These are phyloP conservation scores for Clonostachys sp. DNA, from an alignment of 2,329 filamentous ascomycete genomes.

Conservation along the genomic window DNA sequence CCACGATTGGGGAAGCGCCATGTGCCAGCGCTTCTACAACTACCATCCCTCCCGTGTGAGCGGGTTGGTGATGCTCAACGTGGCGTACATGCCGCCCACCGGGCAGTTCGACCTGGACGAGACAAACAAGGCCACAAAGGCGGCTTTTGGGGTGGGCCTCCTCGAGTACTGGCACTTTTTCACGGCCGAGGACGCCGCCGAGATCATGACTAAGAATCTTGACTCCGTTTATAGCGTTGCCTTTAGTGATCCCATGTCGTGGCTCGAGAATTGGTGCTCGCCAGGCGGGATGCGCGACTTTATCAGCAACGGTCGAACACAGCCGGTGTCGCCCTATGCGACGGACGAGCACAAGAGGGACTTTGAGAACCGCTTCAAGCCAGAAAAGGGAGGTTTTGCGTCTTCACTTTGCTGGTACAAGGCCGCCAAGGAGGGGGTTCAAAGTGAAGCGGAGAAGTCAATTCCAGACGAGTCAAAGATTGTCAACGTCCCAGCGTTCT, in stretches of 20 bases:
- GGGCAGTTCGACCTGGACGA: conserved; percentile 26
- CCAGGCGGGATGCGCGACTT: conserved; percentile 23
- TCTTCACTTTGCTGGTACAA: conserved; percentile 19
- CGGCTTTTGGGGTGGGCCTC: conserved; percentile 25
- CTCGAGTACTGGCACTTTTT: conserved; percentile 42
- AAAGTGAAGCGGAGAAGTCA: conserved; percentile 11
- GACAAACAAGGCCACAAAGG: conserved; percentile 19
- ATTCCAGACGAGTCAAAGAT: conserved; percentile 8
- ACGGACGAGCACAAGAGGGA: conserved; percentile 11
- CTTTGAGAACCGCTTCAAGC: conserved; percentile 15
- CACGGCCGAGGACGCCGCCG: conserved; percentile 26
- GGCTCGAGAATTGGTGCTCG: conserved; percentile 26
- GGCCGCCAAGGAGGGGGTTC: conserved; percentile 7
- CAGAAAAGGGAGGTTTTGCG: conserved; percentile 13
- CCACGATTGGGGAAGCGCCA: conserved; percentile 42
- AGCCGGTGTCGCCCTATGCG: conserved; percentile 16
- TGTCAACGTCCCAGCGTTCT: conserved; percentile 16
- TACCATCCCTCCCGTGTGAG: conserved; percentile 30
- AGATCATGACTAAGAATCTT: conserved; percentile 27
- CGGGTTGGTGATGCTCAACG: conserved; percentile 34
- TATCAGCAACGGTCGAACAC: conserved; percentile 10
- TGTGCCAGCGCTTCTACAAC: conserved; percentile 33
- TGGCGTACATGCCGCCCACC: conserved; percentile 30
- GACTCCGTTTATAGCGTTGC: conserved; percentile 26
- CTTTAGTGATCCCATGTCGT: conserved; percentile 20